Base-by-base conservation (phyloP, 1,139 yeast species). In the Scheffersomyces lignicola region DNA sequence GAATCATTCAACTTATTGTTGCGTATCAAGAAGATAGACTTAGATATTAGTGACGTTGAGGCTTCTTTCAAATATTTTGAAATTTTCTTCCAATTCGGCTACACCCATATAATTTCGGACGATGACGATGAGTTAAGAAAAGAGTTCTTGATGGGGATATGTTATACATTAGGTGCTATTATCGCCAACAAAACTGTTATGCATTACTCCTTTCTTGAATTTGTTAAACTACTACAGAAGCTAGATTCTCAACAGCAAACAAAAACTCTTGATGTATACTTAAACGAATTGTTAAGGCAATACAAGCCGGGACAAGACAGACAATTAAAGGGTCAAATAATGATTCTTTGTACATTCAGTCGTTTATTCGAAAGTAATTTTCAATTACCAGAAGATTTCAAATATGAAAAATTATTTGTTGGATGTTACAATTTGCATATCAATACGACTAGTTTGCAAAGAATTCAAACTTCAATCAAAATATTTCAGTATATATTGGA, bases 141-240 rank as follows among this genome's bases (percentile, higher is more conserved):
- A 2, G 70, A 63, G 35, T 77, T 83, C 42, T 73, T 82, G 78
- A 69, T 56, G 46, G 90, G 92, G 0, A 62, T 71, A 32, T 54
- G 69, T 0, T 69, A 72, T 41, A 70, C 81, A n/a, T 69, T 72
- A 7, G 94, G 89, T 3, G 83, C 88, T 0, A 44, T 68, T 8
- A 73, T 78, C 17, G 81, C 85, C 0, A 68, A 77, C 9, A 75
- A 72, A 32, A 47, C 56, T 2, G 65, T 77, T 11, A 63, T 80
- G 4, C 67, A 70, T 24, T 52, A 58, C 4, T 65, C 83, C 0
- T 58, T 79, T 16, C 58, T 56, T 14, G 56, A 71, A 3, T 63
- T 82, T 29, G 45, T 78, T 5, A 39, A 24, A 1, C 69, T 65
- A 45, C 54, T 67, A 16, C 49, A 55, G 18, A 34, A 35, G 1